These are phyloP conservation scores for Xerocomus brunneocitrinus DNA, from an alignment of 768 basidiomycete genomes.

Conservation along the genomic window DNA sequence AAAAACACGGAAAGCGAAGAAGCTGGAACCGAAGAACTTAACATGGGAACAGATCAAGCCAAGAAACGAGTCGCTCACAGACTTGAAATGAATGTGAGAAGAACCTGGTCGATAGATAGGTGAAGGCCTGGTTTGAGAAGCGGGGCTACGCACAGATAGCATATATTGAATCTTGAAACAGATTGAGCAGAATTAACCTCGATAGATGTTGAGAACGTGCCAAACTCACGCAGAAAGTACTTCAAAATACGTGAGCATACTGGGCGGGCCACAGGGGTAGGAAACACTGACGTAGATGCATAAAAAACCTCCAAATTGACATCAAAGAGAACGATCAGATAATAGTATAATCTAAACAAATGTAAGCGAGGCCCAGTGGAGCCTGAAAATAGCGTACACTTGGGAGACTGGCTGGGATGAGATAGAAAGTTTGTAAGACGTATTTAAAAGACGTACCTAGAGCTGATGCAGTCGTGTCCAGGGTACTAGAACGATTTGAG, in stretches of 20 bases:
- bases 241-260: conserved; percentile 8
- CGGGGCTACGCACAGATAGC: conserved; percentile 17
- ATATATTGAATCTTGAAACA: conserved; percentile 21
- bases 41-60: neutral
- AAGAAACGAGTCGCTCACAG: conserved; percentile 15
- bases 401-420: conserved; percentile 22
- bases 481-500: conserved; percentile 3
- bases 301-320: conserved; percentile 20
- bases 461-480: conserved; percentile 25
- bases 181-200: neutral
- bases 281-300: conserved; percentile 23
- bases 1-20: conserved; percentile 22
- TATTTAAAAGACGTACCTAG: conserved; percentile 18
- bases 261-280: too few species aligned
- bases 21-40: conserved; percentile 14
- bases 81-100: conserved; percentile 24
- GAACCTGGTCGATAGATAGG: conserved; percentile 11
- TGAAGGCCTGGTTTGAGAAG: neutral
- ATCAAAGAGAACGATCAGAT: conserved; percentile 24
- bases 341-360: conserved; percentile 25
- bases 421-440: neutral
- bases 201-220: neutral
- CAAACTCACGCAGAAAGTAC: conserved; percentile 30
- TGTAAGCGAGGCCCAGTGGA: conserved; percentile 4
- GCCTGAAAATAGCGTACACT: conserved; percentile 15